Evolutionary conservation across 2,329 filamentous ascomycete species (phyloP), one percentile per base, ranked within the genome.

Genomic region (Curvularia spicifera): DNA sequence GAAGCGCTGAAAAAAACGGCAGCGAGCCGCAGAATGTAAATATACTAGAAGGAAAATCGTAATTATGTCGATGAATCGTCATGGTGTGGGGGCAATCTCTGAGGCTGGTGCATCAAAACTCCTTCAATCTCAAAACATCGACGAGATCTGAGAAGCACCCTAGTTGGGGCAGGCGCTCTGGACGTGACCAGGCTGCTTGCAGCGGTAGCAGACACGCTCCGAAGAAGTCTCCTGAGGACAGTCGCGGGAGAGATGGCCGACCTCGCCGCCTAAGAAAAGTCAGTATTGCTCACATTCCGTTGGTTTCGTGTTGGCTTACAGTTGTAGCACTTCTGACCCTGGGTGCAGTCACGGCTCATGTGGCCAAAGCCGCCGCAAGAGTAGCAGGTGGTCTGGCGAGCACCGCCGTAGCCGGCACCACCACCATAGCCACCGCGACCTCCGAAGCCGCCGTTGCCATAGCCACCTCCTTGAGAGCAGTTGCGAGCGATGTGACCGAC

Each of bases 301-400:
- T 40, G 59, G 7, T 42, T 13, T 4, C 9, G 28, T 37, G 5
- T 39, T 37, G 18, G 76, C 84, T 76, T 76, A 88, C 95, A 98
- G 88, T 97, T 97, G 89, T 98, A 99, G 89, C 95, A 99, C 86
- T 98, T 98, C 85, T 96, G 94, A 74, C 95, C 95, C 80, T 98
- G 96, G 72, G 94, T 96, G 82, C 95, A 99, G 82, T 98, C 95
- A 85, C 93, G 90, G 77, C 91, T 93, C 90, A 97, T 94, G 84
- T 99, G 95, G 75, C 94, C 94, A 77, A 92, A 93, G 68, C 95
- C 95, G 71, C 95, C 95, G 83, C 95, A 98, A 44, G 93, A 96
- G 86, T 97, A 99, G 89, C 95, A 98, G 71, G 93, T 97, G 54
- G 74, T 76, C 68, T 75, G 73, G 56, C 76, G 74, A 42, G 71